Evolutionary conservation across 495 filamentous ascomycete genomes (phyloP).

Genomic region (Tuber melanosporum): DNA sequence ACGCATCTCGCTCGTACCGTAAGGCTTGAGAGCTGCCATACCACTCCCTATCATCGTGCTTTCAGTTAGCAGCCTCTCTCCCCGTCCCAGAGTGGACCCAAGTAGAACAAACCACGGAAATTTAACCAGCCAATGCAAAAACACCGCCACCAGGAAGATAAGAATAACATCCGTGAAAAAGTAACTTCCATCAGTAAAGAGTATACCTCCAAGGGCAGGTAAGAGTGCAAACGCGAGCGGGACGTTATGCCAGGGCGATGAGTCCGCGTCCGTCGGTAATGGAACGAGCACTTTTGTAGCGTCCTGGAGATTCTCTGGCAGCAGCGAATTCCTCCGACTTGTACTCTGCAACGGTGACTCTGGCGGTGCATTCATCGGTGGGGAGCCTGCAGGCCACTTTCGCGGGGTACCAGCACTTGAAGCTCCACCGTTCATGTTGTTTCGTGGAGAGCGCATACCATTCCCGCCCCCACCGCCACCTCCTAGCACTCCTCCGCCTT

Average conservation of each 20-base stretch:
- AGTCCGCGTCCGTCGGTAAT: constrained; percentile 53
- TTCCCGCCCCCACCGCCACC: background rate
- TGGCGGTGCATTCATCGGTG: background rate
- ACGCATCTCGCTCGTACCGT: constrained; percentile 20
- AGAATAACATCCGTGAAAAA: constrained; percentile 80
- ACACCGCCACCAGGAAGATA: constrained; percentile 68
- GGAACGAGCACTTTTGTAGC: constrained; percentile 61
- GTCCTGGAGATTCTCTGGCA: constrained; percentile 49
- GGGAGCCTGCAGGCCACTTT: background rate
- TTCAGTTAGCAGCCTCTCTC: constrained; percentile 15
- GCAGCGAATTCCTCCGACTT: background rate
- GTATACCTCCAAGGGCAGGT: constrained; percentile 73
- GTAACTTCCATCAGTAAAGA: constrained; percentile 75
- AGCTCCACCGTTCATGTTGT: background rate
- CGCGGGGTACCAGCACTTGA: background rate
- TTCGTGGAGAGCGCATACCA: background rate
- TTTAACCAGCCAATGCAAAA: constrained; percentile 89
- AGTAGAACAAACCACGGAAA: constrained; percentile 63
- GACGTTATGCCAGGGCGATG: constrained; percentile 59
- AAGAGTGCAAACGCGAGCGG: constrained; percentile 77
- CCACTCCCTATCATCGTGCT: constrained; percentile 65
- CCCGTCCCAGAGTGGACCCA: background rate
- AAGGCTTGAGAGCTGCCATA: constrained; percentile 69
- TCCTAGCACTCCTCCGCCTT: background rate
- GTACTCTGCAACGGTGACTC: background rate